Evolutionary conservation across 306 rosid genomes (phyloP).

Genomic region (Heteromeles arbutifolia): DNA sequence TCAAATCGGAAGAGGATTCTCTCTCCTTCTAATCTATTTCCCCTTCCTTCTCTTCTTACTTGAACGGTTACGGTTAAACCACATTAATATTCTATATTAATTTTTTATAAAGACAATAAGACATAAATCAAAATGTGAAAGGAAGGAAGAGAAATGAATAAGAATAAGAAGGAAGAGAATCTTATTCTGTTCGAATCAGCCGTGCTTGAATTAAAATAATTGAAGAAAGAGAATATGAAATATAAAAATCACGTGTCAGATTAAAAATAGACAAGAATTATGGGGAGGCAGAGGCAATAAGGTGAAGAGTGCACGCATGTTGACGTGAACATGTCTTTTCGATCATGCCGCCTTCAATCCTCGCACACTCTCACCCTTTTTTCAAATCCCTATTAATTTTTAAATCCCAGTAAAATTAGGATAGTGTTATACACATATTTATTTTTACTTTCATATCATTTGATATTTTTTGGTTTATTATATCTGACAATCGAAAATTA

Average conservation of each 20-base stretch:
- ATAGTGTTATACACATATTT: accelerated
- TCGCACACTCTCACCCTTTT: not conserved
- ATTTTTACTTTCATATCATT: too few relatives aligned
- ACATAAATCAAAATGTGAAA: too few relatives aligned
- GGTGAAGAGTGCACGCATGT: conserved; percentile 20
- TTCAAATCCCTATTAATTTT: not conserved
- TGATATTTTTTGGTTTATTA: too few relatives aligned
- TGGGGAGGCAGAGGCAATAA: not conserved
- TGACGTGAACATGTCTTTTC: conserved; percentile 11
- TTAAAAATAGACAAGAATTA: not conserved
- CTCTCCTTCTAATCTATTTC: accelerated
- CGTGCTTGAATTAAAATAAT: not conserved
- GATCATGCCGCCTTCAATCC: not conserved
- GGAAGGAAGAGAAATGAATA: accelerated
- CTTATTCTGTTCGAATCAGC: too few relatives aligned
- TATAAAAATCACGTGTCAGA: not conserved
- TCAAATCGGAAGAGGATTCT: too few relatives aligned
- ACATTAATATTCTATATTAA: too few relatives aligned
- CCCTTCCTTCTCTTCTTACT: accelerated
- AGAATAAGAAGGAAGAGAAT: not conserved
- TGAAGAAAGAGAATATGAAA: not conserved
- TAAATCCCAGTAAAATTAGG: too few relatives aligned
- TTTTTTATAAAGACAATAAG: too few relatives aligned
- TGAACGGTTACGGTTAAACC: accelerated
- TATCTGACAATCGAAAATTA: too few relatives aligned